Evolutionary conservation across 306 rosid genomes (phyloP).

Genomic region (Astragalus glycyphyllos): DNA sequence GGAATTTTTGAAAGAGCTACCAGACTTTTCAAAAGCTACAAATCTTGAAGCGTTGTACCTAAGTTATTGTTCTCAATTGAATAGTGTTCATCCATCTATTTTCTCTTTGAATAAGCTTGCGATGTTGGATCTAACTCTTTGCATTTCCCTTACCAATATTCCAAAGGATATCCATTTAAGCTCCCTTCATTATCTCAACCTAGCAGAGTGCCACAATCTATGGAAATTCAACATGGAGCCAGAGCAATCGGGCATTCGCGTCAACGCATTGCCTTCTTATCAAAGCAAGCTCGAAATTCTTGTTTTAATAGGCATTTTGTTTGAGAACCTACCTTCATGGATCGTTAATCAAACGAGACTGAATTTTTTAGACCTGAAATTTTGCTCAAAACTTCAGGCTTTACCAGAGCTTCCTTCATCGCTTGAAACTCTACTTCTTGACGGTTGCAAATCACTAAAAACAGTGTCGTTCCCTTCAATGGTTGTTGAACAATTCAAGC

Average conservation of each 20-base stretch:
- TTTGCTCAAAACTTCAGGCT: not conserved
- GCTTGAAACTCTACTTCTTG: not conserved
- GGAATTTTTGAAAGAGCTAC: too few relatives aligned
- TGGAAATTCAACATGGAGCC: too few relatives aligned
- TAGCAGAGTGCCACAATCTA: not conserved
- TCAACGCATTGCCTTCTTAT: not conserved
- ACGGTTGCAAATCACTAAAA: not conserved
- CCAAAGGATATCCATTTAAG: not conserved
- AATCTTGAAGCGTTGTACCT: too few relatives aligned
- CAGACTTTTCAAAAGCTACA: too few relatives aligned
- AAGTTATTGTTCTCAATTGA: too few relatives aligned
- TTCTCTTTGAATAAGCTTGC: slow-evolving; percentile 9
- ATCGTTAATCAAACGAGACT: not conserved
- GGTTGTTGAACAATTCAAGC: not conserved
- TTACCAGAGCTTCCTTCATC: slow-evolving; percentile 26
- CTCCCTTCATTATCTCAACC: slow-evolving; percentile 5
- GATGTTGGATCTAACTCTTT: not conserved
- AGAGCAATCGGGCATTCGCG: fast-evolving
- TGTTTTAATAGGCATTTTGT: not conserved
- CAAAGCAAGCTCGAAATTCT: slow-evolving; percentile 23
- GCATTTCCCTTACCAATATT: not conserved
- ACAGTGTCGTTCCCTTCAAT: slow-evolving; percentile 10
- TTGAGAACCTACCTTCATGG: slow-evolving; percentile 4
- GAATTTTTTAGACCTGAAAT: not conserved
- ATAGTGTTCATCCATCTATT: too few relatives aligned